Evolutionary conservation across 208 protist species (phyloP), one percentile per base, ranked within the genome.

Genomic region (Acanthamoeba lenticulata): DNA sequence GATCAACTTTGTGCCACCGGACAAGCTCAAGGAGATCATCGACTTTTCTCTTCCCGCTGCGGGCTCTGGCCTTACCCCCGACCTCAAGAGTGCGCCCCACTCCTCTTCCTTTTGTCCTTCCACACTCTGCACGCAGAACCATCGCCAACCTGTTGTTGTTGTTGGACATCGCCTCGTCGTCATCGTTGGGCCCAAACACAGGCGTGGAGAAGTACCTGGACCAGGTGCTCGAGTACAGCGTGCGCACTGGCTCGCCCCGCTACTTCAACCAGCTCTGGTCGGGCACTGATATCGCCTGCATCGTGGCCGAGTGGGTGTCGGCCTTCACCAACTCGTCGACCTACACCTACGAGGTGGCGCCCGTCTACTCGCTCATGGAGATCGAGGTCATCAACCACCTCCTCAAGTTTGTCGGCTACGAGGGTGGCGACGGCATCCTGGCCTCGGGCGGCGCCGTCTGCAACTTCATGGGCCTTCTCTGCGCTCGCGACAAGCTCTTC

Each of bases 311-410:
- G n/a, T 96, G 86, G 90, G 21, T 97, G 29, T 91, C 95, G 27
- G 72, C 96, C 2, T 91, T 95, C 57, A 44, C 94, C 49, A 97
- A 97, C 90, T 93, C 95, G 36, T 96, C 74, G 85, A 95, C 94
- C 42, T 94, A 97, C 94, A 97, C 96, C 0, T 97, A 96, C 62
- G 96, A 97, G 67, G 94, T 97, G 9, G 77, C 96, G 13, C 96
- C 96, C 24, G 95, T 97, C 36, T 97, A 96, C 67, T 94, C 90
- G 19, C 65, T 96, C 27, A 81, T 85, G 74, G 67, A 94, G 77
- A 65, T 94, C 55, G 38, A 86, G 24, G 52, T 95, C 9, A 60
- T 95, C 29, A 34, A 60, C n/a, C 36, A 90, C 40, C 62, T 95
- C 45, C 60, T 45, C 45, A 85, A 52, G 57, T 62, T 95, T 13